These are phyloP conservation scores for Saccharum officinarum DNA, from an alignment of 176 grass and related monocot species.

Conservation along the genomic window DNA sequence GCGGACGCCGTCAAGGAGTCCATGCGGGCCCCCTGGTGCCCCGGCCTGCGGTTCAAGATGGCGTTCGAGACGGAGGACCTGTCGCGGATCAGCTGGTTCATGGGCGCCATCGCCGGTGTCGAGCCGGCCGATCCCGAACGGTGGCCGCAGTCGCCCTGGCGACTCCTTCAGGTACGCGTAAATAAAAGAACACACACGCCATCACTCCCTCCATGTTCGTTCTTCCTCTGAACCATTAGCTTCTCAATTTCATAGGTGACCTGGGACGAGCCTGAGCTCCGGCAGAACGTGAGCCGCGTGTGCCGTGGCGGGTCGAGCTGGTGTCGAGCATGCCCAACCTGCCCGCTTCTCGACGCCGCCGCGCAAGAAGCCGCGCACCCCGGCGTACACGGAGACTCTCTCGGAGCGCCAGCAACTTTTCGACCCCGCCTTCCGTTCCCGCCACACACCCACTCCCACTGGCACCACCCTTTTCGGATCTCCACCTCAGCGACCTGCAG, in stretches of 20 bases:
- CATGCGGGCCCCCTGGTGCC: constrained; percentile 64
- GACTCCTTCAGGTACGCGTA: constrained; percentile 63
- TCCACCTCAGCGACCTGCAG: constrained; percentile 58
- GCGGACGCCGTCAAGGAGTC: constrained; percentile 51
- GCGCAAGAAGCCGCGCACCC: constrained; percentile 67
- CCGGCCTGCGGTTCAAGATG: constrained; percentile 90
- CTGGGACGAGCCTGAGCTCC: constrained; percentile 94
- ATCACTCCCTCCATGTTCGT: too few species aligned
- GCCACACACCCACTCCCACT: background rate
- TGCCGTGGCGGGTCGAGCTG: constrained; percentile 85
- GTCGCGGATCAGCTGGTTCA: constrained; percentile 95
- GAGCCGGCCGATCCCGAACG: constrained; percentile 51
- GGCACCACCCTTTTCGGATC: constrained; percentile 40
- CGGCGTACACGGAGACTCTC: constrained; percentile 2
- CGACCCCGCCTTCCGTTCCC: background rate
- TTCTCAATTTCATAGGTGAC: constrained; percentile 52
- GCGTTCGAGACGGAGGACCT: constrained; percentile 92
- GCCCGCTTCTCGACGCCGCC: constrained; percentile 53
- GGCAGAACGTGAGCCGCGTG: constrained; percentile 83
- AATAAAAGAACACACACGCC: background rate
- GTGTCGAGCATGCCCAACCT: constrained; percentile 79
- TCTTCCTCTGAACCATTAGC: background rate
- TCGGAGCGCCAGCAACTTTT: constrained; percentile 53
- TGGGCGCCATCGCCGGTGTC: constrained; percentile 69
- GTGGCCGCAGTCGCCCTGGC: constrained; percentile 82